Evolutionary conservation across 2,329 filamentous ascomycete genomes (phyloP), one percentile per base, ranked within the genome.

Genomic region (Herpotrichia juniperi): DNA sequence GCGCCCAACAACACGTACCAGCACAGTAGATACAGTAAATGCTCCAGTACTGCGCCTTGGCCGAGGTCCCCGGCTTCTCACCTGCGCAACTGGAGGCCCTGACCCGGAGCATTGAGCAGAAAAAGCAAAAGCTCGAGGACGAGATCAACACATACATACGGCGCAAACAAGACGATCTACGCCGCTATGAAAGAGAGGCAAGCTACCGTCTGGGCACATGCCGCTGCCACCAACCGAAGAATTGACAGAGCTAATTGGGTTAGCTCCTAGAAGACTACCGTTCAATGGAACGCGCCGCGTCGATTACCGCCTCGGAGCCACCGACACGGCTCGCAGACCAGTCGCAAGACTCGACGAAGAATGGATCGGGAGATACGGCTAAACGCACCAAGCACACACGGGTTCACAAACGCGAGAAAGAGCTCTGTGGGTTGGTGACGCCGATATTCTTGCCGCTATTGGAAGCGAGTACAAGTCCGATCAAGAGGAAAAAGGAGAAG

Each of bases 401-500:
- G 45, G 69, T 73, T 24, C 69, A 73, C 56, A 72, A 74, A 59
- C 65, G 70, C 44, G 71, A 74, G 54, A 58, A 68, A 37, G 71
- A 74, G 57, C 68, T 74, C 25, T 70, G 64, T 51, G 70, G 70
- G 31, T 59, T 74, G 45, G 64, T 72, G 24, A 72, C 71, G 30
- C 69, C 68, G 11, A 63, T 68, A 7, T 74, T 73, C 48, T 61
- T 74, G 32, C 71, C 71, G 37, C 57, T 74, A 53, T 61, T 74
- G 26, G 71, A 74, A 46, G 68, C 68, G 26, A 56, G 59, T 46
- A 64, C 67, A 22, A 49, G 49, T 12, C 51, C 62, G 47, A 54
- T 57, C 22, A 43, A 59, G 17, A 63, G 59, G 39, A 63, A 67
- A 53, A 48, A 53, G 45, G 63, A 67, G 48, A 54, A 64, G 39